Evolutionary conservation across 495 filamentous ascomycete species (phyloP), one percentile per base, ranked within the genome.

Genomic region (Neurospora sp.): DNA sequence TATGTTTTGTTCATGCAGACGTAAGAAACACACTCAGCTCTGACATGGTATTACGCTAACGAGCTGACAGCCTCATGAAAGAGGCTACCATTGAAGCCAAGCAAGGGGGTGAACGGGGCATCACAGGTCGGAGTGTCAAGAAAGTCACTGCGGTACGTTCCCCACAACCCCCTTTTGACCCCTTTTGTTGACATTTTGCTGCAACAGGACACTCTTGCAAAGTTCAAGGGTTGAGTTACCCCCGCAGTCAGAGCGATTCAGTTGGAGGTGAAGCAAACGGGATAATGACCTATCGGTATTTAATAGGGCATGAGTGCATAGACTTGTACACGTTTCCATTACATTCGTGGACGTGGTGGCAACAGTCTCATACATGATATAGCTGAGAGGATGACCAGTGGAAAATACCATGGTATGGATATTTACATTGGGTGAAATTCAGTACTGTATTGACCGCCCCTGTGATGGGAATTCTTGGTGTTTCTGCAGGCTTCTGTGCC

Each of bases 1-100:
- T 97, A 97, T 78, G 90, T 92, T 78, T 86, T 97, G 9, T 97
- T 97, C 77, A 89, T 97, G 84, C 91, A 96, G 86, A 91, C 91
- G 94, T 96, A 82, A 74, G 87, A 41, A 31, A 27, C 69, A 70
- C 37, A 3, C 16, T 18, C 22, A n/a, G 1, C 9, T n/a, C 22
- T 16, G n/a, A 46, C 18, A 3, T 73, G 20, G 1, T 41, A 44
- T 35, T 71, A 76, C 40, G 78, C 75, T 39, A 44, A 77, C 66
- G 14, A 72, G 6, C 41, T 41, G 68, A 48, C 76, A 97, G 94
- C 68, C 84, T 97, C 73, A 88, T 97, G 84, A 93, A 92, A 71
- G 93, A 97, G 84, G 91, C 94, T 2, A 85, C 88, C 1, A 93
- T 97, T 73, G 86, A 91, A 73, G 88, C 90, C 70, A 92, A 92